These are phyloP conservation scores for Piper longum DNA, from an alignment of 164 flowering plant genomes.

Conservation along the genomic window DNA sequence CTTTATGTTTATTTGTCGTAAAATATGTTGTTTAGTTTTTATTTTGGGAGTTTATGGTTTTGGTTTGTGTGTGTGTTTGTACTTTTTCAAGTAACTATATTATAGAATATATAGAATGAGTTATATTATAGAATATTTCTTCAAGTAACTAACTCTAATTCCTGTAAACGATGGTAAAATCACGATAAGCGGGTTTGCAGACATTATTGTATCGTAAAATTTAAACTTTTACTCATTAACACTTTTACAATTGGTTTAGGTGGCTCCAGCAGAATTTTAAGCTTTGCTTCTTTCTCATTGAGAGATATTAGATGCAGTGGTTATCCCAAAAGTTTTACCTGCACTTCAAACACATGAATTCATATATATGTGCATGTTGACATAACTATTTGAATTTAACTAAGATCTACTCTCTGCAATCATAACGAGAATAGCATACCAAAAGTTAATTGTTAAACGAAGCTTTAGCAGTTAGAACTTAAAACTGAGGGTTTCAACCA, in stretches of 20 bases:
- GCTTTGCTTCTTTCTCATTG: constrained; percentile 72
- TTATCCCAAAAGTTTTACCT: constrained; percentile 64
- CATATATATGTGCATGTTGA: not conserved
- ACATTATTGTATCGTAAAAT: no score
- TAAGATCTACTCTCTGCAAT: no score
- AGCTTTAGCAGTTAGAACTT: no score
- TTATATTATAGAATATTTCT: not conserved
- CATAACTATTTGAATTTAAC: not conserved
- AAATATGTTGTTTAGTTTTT: no score
- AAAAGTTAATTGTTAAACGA: no score
- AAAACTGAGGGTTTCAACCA: no score
- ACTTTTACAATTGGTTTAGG: constrained; percentile 16
- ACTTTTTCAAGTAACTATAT: no score
- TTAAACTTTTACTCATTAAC: not conserved
- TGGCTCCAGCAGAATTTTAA: constrained; percentile 96
- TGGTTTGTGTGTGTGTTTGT: no score
- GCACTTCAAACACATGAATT: not conserved
- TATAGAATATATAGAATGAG: not conserved
- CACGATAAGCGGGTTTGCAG: no score
- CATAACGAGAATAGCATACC: no score
- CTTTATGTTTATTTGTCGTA: no score
- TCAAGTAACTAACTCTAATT: not conserved
- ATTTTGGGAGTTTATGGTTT: no score
- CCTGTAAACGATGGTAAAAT: not conserved
- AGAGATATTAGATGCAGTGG: constrained; percentile 83